Conservation (phyloP, 306 rosid genomes). For the Fagus sylvatica region DNA sequence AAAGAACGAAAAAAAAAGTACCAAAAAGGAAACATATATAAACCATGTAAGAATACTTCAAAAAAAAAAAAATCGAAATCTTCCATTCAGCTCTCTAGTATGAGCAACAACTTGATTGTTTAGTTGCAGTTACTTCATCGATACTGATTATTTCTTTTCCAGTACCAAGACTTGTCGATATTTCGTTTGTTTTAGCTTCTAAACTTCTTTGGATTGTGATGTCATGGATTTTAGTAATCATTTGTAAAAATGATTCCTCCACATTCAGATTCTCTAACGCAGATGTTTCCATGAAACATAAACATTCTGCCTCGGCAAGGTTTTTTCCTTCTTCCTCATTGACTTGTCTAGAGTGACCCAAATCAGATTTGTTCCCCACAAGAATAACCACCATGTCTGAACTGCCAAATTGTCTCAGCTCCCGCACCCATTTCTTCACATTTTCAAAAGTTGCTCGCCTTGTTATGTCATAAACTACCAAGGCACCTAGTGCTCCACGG, state of each 20-base stretch:
- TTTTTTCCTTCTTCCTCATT: conserved; percentile 59
- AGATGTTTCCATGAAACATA: conserved; percentile 92
- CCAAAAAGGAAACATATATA: background rate
- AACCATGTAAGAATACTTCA: background rate
- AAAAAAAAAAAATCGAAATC: background rate
- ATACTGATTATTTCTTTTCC: conserved; percentile 58
- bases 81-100: background rate
- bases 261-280: conserved; percentile 79
- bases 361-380: conserved; percentile 76
- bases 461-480: conserved; percentile 82
- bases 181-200: conserved; percentile 42
- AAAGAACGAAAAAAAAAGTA: background rate
- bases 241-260: conserved; percentile 70
- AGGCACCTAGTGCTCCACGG: conserved; percentile 89
- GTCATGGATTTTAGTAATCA: conserved; percentile 68
- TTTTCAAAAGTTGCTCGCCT: conserved; percentile 48
- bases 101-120: conserved; percentile 60
- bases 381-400: conserved; percentile 74
- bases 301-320: conserved; percentile 62
- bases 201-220: conserved; percentile 60
- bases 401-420: conserved; percentile 64
- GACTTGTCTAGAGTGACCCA: conserved; percentile 66
- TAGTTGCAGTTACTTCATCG: conserved; percentile 84
- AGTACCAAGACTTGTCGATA: conserved; percentile 25
- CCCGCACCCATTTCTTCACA: conserved; percentile 69